Percentiles rank a stretch among this genome's conserved stretches.
phyloP scores from a whole-genome alignment of 169 alveolate genomes.

The Plasmodium adleri region DNA sequence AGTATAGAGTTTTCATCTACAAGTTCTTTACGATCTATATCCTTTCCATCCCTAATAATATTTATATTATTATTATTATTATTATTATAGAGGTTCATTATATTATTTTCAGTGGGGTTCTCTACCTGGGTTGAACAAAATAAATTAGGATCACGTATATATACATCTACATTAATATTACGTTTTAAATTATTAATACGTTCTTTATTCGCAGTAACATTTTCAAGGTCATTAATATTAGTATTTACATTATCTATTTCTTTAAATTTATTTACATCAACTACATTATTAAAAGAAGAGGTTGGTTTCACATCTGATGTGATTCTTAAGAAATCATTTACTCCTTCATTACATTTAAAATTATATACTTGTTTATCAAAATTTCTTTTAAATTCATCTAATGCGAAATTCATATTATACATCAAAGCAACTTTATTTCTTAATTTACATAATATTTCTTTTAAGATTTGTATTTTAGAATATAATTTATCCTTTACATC shows the following conservation, averaged over 20 bases:
- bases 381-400: conserved; percentile 1
- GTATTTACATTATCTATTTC: neutral
- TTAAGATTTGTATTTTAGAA: neutral
- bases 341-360: too few species aligned
- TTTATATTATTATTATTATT: neutral
- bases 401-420: conserved; percentile 7
- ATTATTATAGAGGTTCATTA: neutral
- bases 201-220: too few species aligned
- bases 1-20: neutral
- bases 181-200: neutral
- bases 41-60: neutral
- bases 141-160: neutral
- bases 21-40: neutral
- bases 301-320: too few species aligned
- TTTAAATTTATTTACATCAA: conserved; percentile 5
- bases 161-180: neutral
- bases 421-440: neutral
- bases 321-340: too few species aligned
- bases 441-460: conserved; percentile 1
- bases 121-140: neutral
- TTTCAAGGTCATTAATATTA: neutral
- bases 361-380: too few species aligned
- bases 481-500: conserved; percentile 3
- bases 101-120: neutral
- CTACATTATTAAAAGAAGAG: neutral